Conservation (phyloP, 108 stramenopile genomes). For the Skeletonema menzelii region DNA sequence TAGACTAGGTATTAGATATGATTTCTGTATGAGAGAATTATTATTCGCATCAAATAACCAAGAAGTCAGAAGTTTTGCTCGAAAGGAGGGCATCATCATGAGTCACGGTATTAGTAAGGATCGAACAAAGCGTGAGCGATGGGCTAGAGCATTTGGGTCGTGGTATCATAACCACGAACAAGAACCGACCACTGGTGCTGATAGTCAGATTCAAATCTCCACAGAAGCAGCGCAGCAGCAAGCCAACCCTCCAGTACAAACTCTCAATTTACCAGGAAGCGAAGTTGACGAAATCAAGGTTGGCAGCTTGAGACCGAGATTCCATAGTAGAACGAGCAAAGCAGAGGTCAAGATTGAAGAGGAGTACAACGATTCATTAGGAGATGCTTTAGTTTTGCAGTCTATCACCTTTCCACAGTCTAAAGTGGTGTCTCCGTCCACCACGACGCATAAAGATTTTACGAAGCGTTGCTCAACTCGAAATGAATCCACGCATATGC, state of each 20-base stretch:
- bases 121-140: background rate
- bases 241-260: background rate
- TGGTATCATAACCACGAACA: background rate
- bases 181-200: background rate
- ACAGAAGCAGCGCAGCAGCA: background rate
- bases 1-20: background rate
- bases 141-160: background rate
- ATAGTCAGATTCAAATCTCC: background rate
- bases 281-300: background rate
- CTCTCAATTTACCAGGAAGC: background rate
- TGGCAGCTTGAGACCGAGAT: background rate
- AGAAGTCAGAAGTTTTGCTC: background rate
- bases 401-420: background rate
- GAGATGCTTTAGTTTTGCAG: background rate
- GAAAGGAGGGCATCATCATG: constrained; percentile 4
- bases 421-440: background rate
- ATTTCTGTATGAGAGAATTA: constrained; percentile 14
- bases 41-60: background rate
- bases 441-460: background rate
- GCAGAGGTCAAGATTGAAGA: background rate
- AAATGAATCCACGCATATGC: background rate
- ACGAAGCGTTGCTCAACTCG: background rate
- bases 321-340: background rate
- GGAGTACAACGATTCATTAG: background rate
- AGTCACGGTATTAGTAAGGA: background rate